Base-by-base conservation (phyloP, 768 basidiomycete genomes). In the Suillus cothurnatus region DNA sequence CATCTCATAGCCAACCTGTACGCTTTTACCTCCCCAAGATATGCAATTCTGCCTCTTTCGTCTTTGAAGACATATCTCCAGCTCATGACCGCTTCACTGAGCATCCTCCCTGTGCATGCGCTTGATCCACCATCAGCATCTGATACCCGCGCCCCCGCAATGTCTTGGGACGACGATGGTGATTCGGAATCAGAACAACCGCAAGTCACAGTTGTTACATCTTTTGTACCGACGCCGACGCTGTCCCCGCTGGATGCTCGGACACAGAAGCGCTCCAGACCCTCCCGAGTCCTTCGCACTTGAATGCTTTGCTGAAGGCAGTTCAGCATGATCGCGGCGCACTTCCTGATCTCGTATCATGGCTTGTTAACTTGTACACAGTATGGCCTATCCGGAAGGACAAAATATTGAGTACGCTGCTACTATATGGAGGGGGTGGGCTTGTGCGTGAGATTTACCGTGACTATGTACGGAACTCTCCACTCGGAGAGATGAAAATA, bases 361-460 rank as follows among this genome's bases (percentile, higher is more conserved):
- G 90, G 72, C 73, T 93, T 19, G 74, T 89, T 21, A 80, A 85
- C 5, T 77, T 96, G 23, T 79, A 81, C 19, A 76, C 79, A 0
- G 82, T 86, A 2, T 94, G 90, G 84, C 86, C 91, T 1, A 73
- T 82, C 15, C 79, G 82, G 62, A 80, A 82, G 66, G 86, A 89
- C 61, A 76, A 79, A 19, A 77, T 94, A 0, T 81, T 95, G 15
- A 82, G 85, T 38, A 77, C 79, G 2, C 79, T 87, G 0, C 78
- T 86, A 17, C 80, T 70, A 68, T 84, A 82, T 6, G 82, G 84
- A 4, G 84, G 88, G 0, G 85, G 84, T 1, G 86, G 89, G 0
- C 76, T 95, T 8, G 82, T 95, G 6, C 83, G 91, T 53, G 91
- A 94, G 72, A 76, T 95, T 36, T 96, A 89, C 72, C 80, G 93